These are phyloP conservation scores for Hymenoscyphus albidus DNA, from an alignment of 2,329 filamentous ascomycete species.

Conservation along the genomic window DNA sequence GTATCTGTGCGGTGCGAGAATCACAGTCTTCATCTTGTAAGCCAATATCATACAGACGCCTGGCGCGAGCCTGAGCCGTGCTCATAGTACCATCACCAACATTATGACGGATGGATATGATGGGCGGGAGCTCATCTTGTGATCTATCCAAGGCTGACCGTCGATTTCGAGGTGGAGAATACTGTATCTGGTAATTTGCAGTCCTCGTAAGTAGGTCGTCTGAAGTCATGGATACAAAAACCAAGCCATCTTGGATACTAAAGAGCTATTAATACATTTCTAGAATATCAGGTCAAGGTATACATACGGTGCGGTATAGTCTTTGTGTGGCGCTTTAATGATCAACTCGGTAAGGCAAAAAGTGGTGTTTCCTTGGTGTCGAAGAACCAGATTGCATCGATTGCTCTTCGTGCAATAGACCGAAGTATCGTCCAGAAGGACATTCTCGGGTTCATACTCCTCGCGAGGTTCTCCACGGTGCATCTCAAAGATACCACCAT, in stretches of 20 bases:
- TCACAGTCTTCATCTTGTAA: slow-evolving; percentile 38
- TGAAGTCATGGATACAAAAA: slow-evolving; percentile 84
- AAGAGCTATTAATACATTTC: slow-evolving; percentile 21
- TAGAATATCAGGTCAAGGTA: neutral
- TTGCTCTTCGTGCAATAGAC: slow-evolving; percentile 91
- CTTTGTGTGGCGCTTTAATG: slow-evolving; percentile 76
- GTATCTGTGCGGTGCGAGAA: slow-evolving; percentile 51
- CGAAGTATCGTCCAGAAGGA: slow-evolving; percentile 74
- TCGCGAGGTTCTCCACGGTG: slow-evolving; percentile 41
- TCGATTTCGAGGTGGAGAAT: slow-evolving; percentile 36
- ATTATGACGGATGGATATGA: slow-evolving; percentile 51
- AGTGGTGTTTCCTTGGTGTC: slow-evolving; percentile 73
- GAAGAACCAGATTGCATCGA: slow-evolving; percentile 80
- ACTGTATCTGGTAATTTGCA: slow-evolving; percentile 71
- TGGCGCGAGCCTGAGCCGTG: slow-evolving; percentile 42
- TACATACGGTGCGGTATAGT: slow-evolving; percentile 83
- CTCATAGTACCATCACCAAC: slow-evolving; percentile 49
- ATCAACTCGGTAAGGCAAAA: slow-evolving; percentile 83
- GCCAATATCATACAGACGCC: slow-evolving; percentile 44
- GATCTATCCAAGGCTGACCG: slow-evolving; percentile 27
- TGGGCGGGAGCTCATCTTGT: slow-evolving; percentile 35
- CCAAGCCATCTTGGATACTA: slow-evolving; percentile 84
- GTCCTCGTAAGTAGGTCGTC: slow-evolving; percentile 72
- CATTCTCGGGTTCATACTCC: slow-evolving; percentile 69
- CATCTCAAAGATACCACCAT: slow-evolving; percentile 69